Evolutionary conservation across 1,284 basidiomycete species (phyloP).

Genomic region (Austropuccinia psidii): DNA sequence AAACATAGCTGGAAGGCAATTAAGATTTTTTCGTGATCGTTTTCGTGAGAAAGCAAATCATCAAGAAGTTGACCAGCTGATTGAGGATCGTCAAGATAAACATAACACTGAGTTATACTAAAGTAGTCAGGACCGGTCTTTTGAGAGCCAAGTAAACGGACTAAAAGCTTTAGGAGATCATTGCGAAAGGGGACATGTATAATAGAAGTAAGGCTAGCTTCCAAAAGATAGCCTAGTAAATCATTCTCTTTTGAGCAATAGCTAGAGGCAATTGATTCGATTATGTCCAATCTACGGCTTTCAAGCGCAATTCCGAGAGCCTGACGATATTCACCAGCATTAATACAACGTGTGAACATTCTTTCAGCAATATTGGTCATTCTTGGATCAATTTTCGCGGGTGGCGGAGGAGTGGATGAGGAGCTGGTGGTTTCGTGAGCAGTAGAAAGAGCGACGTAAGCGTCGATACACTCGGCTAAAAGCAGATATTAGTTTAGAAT

Average conservation of each 20-base stretch:
- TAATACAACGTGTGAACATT: constrained; percentile 73
- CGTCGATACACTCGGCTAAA: constrained; percentile 84
- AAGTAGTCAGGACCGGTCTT: constrained; percentile 61
- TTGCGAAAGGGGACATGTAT: constrained; percentile 73
- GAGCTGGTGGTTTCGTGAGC: constrained; percentile 50
- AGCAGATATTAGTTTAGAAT: not conserved
- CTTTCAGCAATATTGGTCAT: constrained; percentile 69
- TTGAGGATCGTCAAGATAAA: constrained; percentile 69
- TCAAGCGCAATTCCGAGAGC: constrained; percentile 90
- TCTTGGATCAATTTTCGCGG: constrained; percentile 62
- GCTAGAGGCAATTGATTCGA: constrained; percentile 64
- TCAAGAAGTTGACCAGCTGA: constrained; percentile 64
- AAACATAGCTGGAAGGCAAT: constrained; percentile 89
- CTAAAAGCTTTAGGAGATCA: constrained; percentile 59
- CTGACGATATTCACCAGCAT: constrained; percentile 78
- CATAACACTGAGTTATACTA: constrained; percentile 74
- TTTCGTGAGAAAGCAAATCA: constrained; percentile 53
- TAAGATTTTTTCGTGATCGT: constrained; percentile 57
- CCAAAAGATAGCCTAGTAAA: constrained; percentile 79
- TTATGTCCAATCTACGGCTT: constrained; percentile 72
- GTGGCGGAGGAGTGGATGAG: constrained; percentile 52
- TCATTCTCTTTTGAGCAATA: constrained; percentile 56
- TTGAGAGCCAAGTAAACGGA: constrained; percentile 74
- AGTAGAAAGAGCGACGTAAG: constrained; percentile 60
- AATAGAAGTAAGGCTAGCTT: constrained; percentile 69